Conservation (phyloP, 1,284 basidiomycete species). For the Exsudoporus floridanus region DNA sequence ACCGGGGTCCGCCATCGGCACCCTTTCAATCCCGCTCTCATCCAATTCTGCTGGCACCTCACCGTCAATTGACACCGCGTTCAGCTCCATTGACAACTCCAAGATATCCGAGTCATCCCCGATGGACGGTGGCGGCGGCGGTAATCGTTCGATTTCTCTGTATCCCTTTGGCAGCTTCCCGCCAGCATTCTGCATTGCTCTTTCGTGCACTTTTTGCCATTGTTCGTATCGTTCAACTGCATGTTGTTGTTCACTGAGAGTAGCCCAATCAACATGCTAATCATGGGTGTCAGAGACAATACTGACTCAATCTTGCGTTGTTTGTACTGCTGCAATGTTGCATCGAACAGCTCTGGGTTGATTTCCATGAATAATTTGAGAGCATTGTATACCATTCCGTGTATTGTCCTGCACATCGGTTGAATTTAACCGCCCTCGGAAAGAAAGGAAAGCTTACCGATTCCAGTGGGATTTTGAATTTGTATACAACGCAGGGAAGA, state of each 20-base stretch:
- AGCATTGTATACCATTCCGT: conserved; percentile 98
- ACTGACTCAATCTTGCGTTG: conserved; percentile 81
- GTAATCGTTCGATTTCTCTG: conserved; percentile 62
- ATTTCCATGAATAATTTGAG: conserved; percentile 99
- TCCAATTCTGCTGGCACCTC: conserved; percentile 75
- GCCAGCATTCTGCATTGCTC: conserved; percentile 69
- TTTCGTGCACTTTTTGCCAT: conserved; percentile 79
- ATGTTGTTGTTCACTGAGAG: conserved; percentile 76
- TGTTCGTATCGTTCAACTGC: conserved; percentile 78
- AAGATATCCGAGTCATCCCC: conserved; percentile 81
- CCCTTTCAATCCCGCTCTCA: conserved; percentile 79
- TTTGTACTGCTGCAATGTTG: conserved; percentile 92
- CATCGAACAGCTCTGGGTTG: conserved; percentile 94
- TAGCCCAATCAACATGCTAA: conserved; percentile 11
- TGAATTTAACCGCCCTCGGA: not conserved
- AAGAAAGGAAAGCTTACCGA: conserved; percentile 55
- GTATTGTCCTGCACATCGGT: conserved; percentile 76
- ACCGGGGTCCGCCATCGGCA: conserved; percentile 87
- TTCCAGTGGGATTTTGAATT: conserved; percentile 99
- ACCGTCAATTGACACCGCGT: conserved; percentile 76
- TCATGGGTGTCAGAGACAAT: conserved; percentile 3
- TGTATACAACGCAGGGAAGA: conserved; percentile 96
- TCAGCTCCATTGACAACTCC: conserved; percentile 85
- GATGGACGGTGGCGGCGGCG: conserved; percentile 74
- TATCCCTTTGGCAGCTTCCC: conserved; percentile 67